Evolutionary conservation across 805 yeast genomes (phyloP), one percentile per base, ranked within the genome.

Genomic region (Saccharomycopsis selenospora): DNA sequence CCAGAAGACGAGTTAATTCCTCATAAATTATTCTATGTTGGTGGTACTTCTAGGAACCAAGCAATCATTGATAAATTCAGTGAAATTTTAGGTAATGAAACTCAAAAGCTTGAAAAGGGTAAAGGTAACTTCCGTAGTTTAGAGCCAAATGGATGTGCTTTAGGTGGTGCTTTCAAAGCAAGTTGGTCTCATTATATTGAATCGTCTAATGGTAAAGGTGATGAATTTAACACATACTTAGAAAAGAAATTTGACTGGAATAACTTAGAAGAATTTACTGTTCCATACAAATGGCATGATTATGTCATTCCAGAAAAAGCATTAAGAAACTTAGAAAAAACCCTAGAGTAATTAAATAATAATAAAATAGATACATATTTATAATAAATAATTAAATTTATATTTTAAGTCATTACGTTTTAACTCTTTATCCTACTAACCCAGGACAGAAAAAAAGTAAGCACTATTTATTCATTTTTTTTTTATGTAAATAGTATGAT

Each of bases 121-220:
- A 36, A 38, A 20, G 93, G 90, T 1, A 79, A 83, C 53, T 85
- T 65, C 61, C 76, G 78, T 51, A 80, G 84, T 33, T 89, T 85
- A 58, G 76, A 86, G 42, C 79, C 91, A 5, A 89, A 89, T 65
- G 93, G 96, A 1, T 89, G 96, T 71, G 96, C 96, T 0, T 64
- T 86, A 29, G 96, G 96, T 23, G 95, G 96, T 3, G 91, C 95
- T 38, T 85, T 75, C 66, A 84, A 85, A 61, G 91, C 95, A 1
- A 69, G 81, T 43, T 88, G 95, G 95, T 76, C 86, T 33, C 65
- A 62, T 49, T 54, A 59, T 47, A 66, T 66, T 49, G 73, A 68
- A 52, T 22, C 17, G 22, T 46, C 48, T 22, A 54, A 58, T 17
- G 57, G 56, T 7, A 49, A 59, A 13, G 42, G 49, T 2, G 54